Conservation (phyloP, 2,329 filamentous ascomycete genomes). For the Cladosporium cucumerinum region DNA sequence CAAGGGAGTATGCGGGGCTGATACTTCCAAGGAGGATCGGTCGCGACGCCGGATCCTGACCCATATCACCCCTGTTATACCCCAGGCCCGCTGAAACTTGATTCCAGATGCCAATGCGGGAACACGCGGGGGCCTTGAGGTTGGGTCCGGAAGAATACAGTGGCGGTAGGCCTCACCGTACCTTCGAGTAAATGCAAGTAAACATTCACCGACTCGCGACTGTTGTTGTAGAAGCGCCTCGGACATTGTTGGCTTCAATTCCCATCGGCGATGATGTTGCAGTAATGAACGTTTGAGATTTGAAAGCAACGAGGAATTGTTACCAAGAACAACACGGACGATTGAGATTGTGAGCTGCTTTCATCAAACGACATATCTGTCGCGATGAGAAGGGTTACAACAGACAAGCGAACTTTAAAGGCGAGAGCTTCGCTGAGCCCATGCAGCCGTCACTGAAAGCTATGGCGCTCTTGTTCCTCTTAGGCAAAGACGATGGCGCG, state of each 20-base stretch:
- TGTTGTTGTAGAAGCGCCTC: neutral
- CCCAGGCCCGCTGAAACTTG: constrained; percentile 1
- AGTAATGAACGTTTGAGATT: neutral
- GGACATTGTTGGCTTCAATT: neutral
- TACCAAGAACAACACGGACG: neutral
- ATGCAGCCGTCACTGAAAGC: neutral
- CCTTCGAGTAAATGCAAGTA: neutral
- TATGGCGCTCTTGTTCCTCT: neutral
- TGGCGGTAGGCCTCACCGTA: constrained; percentile 7
- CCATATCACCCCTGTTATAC: constrained; percentile 3
- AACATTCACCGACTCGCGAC: constrained; percentile 6
- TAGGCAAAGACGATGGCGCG: neutral
- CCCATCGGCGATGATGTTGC: neutral
- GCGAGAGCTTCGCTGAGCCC: neutral
- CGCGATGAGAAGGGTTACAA: neutral
- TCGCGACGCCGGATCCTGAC: neutral
- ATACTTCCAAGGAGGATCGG: neutral
- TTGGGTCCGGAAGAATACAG: neutral
- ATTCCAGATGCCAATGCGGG: constrained; percentile 1
- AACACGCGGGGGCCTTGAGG: neutral
- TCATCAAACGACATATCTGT: neutral
- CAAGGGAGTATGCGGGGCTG: neutral
- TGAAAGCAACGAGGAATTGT: neutral
- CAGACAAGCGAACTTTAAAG: neutral
- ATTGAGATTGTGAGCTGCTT: neutral